Conservation (phyloP, 345 rosid genomes). For the Pugionium dolabratum region DNA sequence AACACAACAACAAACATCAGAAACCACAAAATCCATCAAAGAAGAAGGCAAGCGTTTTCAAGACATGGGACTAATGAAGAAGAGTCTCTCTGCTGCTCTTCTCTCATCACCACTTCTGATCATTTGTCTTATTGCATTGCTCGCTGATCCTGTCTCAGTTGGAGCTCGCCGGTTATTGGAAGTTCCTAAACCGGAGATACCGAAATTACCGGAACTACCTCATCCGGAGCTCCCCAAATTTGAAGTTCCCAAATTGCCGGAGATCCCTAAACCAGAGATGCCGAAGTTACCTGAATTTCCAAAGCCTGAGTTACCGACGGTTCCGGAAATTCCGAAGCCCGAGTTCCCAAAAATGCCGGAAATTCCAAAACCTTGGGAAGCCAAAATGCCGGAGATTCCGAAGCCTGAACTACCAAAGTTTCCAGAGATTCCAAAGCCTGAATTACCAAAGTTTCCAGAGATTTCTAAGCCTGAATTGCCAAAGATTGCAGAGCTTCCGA, state of each 20-base stretch:
- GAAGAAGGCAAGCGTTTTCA: slow-evolving; percentile 19
- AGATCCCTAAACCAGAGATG: slow-evolving; percentile 1
- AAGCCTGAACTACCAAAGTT: slow-evolving; percentile 18
- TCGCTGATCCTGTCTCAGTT: slow-evolving; percentile 25
- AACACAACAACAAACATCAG: slow-evolving; percentile 24
- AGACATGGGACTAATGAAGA: slow-evolving; percentile 37
- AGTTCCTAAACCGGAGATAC: slow-evolving; percentile 18
- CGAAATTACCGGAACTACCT: slow-evolving; percentile 4
- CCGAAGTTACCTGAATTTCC: slow-evolving; percentile 12
- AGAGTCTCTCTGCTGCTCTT: slow-evolving; percentile 30
- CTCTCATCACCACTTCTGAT: slow-evolving; percentile 34
- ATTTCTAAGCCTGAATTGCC: slow-evolving; percentile 11
- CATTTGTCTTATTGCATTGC: slow-evolving; percentile 31
- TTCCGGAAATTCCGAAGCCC: not conserved
- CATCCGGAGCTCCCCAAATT: not conserved
- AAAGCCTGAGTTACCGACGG: slow-evolving; percentile 21
- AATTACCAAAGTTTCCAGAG: slow-evolving; percentile 21
- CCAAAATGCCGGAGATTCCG: slow-evolving; percentile 25
- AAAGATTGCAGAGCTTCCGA: slow-evolving; percentile 1
- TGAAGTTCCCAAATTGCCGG: slow-evolving; percentile 7
- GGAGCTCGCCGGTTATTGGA: slow-evolving; percentile 38
- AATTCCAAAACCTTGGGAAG: slow-evolving; percentile 1
- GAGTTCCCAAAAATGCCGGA: slow-evolving; percentile 19
- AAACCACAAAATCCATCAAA: slow-evolving; percentile 24
- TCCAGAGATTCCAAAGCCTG: slow-evolving; percentile 19